Evolutionary conservation across 768 basidiomycete species (phyloP).

Genomic region (Suillus alpinus): DNA sequence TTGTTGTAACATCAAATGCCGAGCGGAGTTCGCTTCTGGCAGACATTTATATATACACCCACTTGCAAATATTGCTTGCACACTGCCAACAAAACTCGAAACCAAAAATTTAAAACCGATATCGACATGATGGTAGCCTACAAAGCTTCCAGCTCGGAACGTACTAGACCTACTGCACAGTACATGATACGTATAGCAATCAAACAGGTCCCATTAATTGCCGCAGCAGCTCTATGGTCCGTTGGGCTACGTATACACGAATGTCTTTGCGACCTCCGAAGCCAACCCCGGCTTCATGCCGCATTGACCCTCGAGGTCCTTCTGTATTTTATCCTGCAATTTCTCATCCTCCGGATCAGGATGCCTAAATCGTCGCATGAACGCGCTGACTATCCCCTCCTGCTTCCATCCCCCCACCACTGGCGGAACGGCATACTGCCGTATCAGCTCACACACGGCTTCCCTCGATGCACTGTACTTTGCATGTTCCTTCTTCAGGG

Average conservation of each 20-base stretch:
- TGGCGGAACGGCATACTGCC: background rate
- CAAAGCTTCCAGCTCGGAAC: background rate
- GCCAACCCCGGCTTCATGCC: background rate
- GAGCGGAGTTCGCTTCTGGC: too few species aligned
- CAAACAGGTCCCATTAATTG: background rate
- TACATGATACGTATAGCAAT: background rate
- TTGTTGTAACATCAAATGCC: too few species aligned
- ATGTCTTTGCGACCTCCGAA: background rate
- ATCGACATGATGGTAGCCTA: too few species aligned
- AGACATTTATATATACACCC: too few species aligned
- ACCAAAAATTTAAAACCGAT: background rate
- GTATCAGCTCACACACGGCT: constrained; percentile 18
- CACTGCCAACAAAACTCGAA: too few species aligned
- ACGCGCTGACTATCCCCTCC: background rate
- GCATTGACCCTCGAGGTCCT: background rate
- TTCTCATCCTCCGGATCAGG: background rate
- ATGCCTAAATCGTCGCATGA: background rate
- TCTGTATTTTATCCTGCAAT: background rate
- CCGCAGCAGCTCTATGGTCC: background rate
- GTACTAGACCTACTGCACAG: background rate
- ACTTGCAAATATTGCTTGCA: too few species aligned
- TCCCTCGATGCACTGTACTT: constrained; percentile 35
- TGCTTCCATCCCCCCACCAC: background rate
- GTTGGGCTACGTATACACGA: background rate
- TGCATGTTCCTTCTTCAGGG: constrained; percentile 25